A percentile compares a stretch with the other conserved stretches of the same genome.
These are phyloP conservation scores for Ogataea pilisensis DNA, from an alignment of 805 yeast species.

Conservation along the genomic window DNA sequence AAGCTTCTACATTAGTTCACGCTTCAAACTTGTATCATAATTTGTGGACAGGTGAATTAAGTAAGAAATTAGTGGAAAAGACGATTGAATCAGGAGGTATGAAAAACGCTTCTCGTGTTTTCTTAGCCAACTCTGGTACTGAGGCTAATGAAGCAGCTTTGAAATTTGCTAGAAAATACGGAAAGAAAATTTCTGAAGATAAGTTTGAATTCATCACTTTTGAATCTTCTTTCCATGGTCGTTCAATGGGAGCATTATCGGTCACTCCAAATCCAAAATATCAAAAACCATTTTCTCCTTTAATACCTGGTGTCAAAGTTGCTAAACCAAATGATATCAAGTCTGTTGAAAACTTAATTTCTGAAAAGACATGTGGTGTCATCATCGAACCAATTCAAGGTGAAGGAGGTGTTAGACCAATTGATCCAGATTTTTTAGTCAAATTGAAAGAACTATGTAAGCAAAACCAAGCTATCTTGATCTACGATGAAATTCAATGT, in stretches of 20 bases:
- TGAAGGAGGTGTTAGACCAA: slow-evolving; percentile 88
- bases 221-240: slow-evolving; percentile 88
- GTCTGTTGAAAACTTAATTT: slow-evolving; percentile 52
- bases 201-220: slow-evolving; percentile 85
- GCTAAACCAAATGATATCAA: slow-evolving; percentile 60
- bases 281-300: slow-evolving; percentile 85
- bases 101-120: slow-evolving; percentile 72
- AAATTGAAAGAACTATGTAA: slow-evolving; percentile 65
- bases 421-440: slow-evolving; percentile 58
- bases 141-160: slow-evolving; percentile 59
- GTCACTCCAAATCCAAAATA: slow-evolving; percentile 93
- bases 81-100: slow-evolving; percentile 77
- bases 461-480: slow-evolving; percentile 67
- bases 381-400: slow-evolving; percentile 98
- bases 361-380: slow-evolving; percentile 77
- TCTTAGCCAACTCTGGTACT: slow-evolving; percentile 56
- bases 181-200: slow-evolving; percentile 46
- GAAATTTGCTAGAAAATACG: slow-evolving; percentile 73
- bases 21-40: slow-evolving; percentile 84
- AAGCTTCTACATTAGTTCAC: slow-evolving; percentile 70
- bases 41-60: slow-evolving; percentile 75
- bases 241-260: slow-evolving; percentile 89
- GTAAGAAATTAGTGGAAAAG: slow-evolving; percentile 62
- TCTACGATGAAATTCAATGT: slow-evolving; percentile 95
- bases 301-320: slow-evolving; percentile 81